Evolutionary conservation across 169 alveolate species (phyloP).

Genomic region (Cryptosporidium sp.): DNA sequence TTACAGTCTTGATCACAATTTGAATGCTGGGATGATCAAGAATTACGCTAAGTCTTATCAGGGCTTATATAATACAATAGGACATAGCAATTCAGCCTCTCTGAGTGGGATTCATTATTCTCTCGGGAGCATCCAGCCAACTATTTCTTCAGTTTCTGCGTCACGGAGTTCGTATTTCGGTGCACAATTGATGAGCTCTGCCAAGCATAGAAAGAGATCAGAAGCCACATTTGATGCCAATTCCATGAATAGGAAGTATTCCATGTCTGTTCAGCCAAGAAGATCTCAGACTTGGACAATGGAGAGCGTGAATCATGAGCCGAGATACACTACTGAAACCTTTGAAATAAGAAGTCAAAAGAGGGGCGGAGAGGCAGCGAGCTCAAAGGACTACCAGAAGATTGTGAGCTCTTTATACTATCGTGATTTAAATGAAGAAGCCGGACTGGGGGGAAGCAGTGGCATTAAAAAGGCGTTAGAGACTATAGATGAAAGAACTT

Average conservation of each 20-base stretch:
- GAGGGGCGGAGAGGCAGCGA: not conserved
- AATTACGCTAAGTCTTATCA: not conserved
- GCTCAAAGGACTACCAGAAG: not conserved
- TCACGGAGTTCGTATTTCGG: slow-evolving; percentile 14
- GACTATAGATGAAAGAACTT: slow-evolving; percentile 7
- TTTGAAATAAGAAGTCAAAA: not conserved
- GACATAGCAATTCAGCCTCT: not conserved
- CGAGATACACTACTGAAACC: not conserved
- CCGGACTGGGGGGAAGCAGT: not conserved
- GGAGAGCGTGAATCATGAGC: slow-evolving; percentile 53
- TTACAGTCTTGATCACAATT: not conserved
- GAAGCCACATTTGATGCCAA: slow-evolving; percentile 43
- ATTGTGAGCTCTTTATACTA: not conserved
- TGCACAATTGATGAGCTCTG: not conserved
- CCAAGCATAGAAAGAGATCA: not conserved
- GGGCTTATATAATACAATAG: not conserved
- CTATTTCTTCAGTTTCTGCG: slow-evolving; percentile 60
- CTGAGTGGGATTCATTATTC: slow-evolving; percentile 28
- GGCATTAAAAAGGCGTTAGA: not conserved
- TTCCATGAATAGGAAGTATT: slow-evolving; percentile 34
- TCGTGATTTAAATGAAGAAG: slow-evolving; percentile 1
- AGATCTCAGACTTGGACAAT: slow-evolving; percentile 62
- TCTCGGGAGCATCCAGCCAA: slow-evolving; percentile 28
- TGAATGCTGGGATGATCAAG: not conserved
- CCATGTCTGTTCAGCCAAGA: slow-evolving; percentile 59